These are phyloP conservation scores for Przewalskia tangutica DNA, from an alignment of 257 asterid genomes.

Conservation along the genomic window DNA sequence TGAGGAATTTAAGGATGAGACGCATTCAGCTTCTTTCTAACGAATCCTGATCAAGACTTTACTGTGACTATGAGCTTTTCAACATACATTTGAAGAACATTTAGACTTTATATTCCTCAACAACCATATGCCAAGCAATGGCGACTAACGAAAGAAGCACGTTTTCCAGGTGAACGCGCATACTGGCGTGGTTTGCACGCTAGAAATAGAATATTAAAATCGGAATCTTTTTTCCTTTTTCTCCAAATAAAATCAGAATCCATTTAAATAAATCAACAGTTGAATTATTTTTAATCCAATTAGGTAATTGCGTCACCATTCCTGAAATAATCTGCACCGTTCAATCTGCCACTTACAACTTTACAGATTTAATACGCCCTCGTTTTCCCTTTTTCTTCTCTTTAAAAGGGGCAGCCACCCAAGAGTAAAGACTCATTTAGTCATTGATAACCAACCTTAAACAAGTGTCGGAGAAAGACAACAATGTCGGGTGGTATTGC, in stretches of 20 bases:
- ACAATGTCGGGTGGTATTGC: constrained; percentile 40
- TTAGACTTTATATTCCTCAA: no score
- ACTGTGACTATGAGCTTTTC: no score
- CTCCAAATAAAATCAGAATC: neutral
- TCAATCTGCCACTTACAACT: neutral
- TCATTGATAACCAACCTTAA: neutral
- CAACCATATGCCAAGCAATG: neutral
- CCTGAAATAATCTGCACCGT: neutral
- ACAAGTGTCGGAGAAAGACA: neutral
- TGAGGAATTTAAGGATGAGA: no score
- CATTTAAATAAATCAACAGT: neutral
- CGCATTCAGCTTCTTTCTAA: no score
- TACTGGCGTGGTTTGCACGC: constrained; percentile 3
- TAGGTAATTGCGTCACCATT: neutral
- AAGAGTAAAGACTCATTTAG: neutral
- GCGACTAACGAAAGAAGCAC: neutral
- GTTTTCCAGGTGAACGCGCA: neutral
- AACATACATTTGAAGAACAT: no score
- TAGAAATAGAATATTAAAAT: neutral
- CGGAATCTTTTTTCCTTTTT: no score
- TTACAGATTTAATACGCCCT: neutral
- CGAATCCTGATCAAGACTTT: no score
- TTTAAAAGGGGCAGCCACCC: neutral
- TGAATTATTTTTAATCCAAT: neutral
- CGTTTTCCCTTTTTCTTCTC: no score